phyloP scores from a whole-genome alignment of 1,139 yeast species.

The Diutina scorzettiae region DNA sequence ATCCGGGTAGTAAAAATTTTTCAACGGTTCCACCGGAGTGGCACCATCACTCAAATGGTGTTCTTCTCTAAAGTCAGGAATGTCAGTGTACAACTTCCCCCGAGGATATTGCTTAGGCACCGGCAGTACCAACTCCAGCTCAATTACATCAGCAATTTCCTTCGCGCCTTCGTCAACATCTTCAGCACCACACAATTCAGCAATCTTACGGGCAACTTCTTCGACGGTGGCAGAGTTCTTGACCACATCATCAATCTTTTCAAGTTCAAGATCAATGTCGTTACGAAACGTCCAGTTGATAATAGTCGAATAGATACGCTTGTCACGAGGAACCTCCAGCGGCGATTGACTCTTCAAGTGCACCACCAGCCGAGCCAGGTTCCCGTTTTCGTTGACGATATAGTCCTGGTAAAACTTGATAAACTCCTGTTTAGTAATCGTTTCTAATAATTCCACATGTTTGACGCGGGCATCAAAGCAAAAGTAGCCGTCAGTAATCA shows the following conservation, averaged over 20 bases:
- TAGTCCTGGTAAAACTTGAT: constrained; percentile 38
- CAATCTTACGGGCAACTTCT: constrained; percentile 10
- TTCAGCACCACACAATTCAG: constrained; percentile 3
- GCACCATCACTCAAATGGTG: constrained; percentile 20
- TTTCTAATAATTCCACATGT: constrained; percentile 45
- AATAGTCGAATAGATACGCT: constrained; percentile 18
- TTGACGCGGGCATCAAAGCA: constrained; percentile 51
- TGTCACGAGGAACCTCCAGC: constrained; percentile 16
- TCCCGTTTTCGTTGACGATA: constrained; percentile 15
- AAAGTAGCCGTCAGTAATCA: constrained; percentile 64
- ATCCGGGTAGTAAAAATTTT: constrained; percentile 16
- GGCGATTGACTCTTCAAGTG: constrained; percentile 55
- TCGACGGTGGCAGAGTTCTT: constrained; percentile 7
- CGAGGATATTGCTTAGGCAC: constrained; percentile 19
- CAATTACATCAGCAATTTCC: constrained; percentile 8
- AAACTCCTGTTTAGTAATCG: constrained; percentile 46
- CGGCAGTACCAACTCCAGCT: neutral
- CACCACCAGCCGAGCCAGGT: constrained; percentile 42
- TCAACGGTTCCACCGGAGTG: constrained; percentile 20
- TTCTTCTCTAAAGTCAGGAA: constrained; percentile 16
- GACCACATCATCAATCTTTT: constrained; percentile 14
- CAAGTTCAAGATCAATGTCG: constrained; percentile 14
- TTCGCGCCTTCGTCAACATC: constrained; percentile 7
- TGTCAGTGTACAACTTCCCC: constrained; percentile 14
- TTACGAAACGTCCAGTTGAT: constrained; percentile 17